Base-by-base conservation (phyloP, 257 asterid genomes). In the Penstemon barbatus region DNA sequence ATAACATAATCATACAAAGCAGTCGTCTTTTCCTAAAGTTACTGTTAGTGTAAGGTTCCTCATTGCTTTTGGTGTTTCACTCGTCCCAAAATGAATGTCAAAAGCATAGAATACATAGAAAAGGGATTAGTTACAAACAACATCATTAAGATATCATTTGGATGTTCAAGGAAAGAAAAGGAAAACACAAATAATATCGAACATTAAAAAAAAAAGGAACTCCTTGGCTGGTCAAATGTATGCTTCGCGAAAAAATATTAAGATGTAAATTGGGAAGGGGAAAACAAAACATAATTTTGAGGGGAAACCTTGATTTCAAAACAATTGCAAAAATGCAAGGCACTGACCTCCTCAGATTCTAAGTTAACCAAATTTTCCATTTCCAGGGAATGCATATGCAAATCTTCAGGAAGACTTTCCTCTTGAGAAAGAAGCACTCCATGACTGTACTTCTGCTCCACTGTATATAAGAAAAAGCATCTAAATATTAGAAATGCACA, bases 301-400 rank as follows among this genome's bases (percentile, higher is more conserved):
- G 45, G 46, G 39, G 63, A 63, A 63, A 71, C 51, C 65, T 71
- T 61, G 67, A 66, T 54, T 55, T 39, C 75, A 66, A 77, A 56
- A 41, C 69, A 60, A 57, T 46, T 68, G 68, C 54, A 49, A 71
- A 65, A 25, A 52, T 19, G 71, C 44, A 63, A 61, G 59, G 62
- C 58, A 63, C 89, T 59, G 71, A 88, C 97, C 96, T 83, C 89
- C 50, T 62, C 85, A 36, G 86, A 74, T 61, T 78, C 94, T 18
- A 65, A 70, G 66, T 74, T 33, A 65, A 77, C 81, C 70, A 78
- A 50, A 37, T 72, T 75, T 64, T 63, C 84, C 70, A 55, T 72
- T 69, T 79, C 83, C 61, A 62, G 80, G 4, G 61, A 37, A 64
- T 60, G 76, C 65, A 51, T 36, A 62, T 64, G 78, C 70, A 55